Percentiles rank a stretch among this genome's conserved stretches.
phyloP scores from a whole-genome alignment of 139 green algal species.

The Zygnema cylindricum region DNA sequence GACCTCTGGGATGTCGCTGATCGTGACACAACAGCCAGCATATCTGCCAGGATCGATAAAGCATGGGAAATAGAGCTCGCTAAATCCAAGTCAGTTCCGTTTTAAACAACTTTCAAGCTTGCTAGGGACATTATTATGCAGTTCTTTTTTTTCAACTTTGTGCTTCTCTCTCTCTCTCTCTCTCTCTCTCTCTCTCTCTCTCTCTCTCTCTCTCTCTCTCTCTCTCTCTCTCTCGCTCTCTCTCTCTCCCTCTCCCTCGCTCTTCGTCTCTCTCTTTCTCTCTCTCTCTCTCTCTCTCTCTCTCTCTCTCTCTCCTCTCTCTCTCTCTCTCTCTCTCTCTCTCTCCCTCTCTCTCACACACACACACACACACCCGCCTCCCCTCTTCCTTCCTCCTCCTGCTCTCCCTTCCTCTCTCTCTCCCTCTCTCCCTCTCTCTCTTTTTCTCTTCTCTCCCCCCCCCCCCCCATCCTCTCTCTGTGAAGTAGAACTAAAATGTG shows the following conservation, averaged over 20 bases:
- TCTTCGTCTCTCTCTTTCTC: background rate
- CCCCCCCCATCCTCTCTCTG: background rate
- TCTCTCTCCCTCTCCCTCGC: background rate
- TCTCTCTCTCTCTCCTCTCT: background rate
- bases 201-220: background rate
- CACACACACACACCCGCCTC: background rate
- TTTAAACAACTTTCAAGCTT: background rate
- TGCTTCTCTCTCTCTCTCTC: no score
- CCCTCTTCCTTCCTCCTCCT: background rate
- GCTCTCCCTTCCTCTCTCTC: background rate
- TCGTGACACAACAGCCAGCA: background rate
- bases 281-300: background rate
- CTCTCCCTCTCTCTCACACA: background rate
- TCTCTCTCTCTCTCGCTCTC: background rate
- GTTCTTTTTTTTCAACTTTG: background rate
- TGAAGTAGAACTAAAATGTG: no score
- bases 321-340: background rate
- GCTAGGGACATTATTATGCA: constrained; percentile 11
- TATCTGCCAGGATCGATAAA: constrained; percentile 12
- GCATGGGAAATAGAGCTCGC: background rate
- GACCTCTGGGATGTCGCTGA: constrained; percentile 45
- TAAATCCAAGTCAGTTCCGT: background rate
- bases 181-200: background rate
- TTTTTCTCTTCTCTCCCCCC: background rate
- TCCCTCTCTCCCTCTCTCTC: background rate